phyloP scores from a whole-genome alignment of 371 early-diverging fungal species.

The Lichtheimia ramosa region DNA sequence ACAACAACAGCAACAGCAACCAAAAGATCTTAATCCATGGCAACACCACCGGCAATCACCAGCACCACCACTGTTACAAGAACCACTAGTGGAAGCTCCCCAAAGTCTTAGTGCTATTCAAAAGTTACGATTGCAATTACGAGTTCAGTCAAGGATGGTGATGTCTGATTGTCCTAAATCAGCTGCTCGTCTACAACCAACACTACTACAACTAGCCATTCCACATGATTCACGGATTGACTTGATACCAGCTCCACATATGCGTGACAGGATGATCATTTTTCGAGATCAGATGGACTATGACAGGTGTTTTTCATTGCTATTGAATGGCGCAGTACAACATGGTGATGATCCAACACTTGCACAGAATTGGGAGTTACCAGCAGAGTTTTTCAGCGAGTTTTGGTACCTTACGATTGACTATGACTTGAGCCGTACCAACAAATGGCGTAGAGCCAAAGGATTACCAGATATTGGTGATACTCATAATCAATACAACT shows the following conservation, averaged over 20 bases:
- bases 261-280: constrained; percentile 63
- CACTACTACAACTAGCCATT: constrained; percentile 43
- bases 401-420: constrained; percentile 49
- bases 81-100: constrained; percentile 13
- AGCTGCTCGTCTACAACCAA: constrained; percentile 31
- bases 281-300: constrained; percentile 57
- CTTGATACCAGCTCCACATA: constrained; percentile 55
- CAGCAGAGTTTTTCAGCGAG: constrained; percentile 53
- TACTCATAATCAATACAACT: too few relatives aligned
- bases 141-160: constrained; percentile 31
- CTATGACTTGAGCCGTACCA: constrained; percentile 36
- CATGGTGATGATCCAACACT: constrained; percentile 62
- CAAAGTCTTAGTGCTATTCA: constrained; percentile 46
- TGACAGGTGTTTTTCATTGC: constrained; percentile 54
- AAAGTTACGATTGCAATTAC: constrained; percentile 37
- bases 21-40: background rate
- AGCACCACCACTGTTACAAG: constrained; percentile 22
- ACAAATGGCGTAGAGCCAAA: constrained; percentile 38
- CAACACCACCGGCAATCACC: constrained; percentile 16
- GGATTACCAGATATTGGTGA: constrained; percentile 30
- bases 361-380: constrained; percentile 58
- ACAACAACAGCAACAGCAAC: background rate
- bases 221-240: constrained; percentile 65
- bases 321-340: constrained; percentile 48
- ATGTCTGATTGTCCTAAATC: constrained; percentile 19